A percentile compares a stretch with the other conserved stretches of the same genome.
Evolutionary conservation across 257 asterid genomes (phyloP).

Genomic region (Voacanga thouarsii): DNA sequence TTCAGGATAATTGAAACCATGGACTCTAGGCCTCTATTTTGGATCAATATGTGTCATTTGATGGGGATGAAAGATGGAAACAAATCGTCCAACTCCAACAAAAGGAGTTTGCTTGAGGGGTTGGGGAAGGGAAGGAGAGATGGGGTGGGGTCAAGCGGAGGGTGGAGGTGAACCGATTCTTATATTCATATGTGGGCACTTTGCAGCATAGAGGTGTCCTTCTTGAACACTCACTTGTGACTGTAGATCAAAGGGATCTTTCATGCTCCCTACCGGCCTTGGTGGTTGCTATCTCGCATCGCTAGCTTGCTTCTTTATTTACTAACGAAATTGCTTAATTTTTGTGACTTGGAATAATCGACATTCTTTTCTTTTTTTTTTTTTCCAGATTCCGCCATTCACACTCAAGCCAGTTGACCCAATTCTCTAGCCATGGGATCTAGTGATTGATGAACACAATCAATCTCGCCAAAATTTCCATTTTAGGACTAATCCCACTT

Average conservation of each 20-base stretch:
- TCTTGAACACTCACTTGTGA: neutral
- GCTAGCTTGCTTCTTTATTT: neutral
- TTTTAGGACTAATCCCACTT: neutral
- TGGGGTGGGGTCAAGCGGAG: neutral
- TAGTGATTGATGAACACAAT: neutral
- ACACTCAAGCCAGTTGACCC: neutral
- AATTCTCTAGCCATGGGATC: neutral
- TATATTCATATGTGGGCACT: constrained; percentile 1
- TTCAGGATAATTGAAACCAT: no score
- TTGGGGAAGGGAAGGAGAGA: no score
- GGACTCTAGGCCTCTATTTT: no score
- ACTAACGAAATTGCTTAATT: neutral
- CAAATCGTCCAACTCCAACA: no score
- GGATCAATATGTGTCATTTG: neutral
- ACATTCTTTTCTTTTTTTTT: neutral
- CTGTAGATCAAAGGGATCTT: constrained; percentile 2
- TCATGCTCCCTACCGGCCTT: neutral
- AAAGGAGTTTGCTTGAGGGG: no score
- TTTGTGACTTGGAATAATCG: neutral
- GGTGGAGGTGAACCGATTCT: neutral
- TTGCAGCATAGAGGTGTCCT: neutral
- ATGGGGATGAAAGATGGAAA: no score
- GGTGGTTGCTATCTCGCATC: constrained; percentile 5
- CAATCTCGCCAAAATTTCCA: neutral
- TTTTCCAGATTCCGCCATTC: neutral